A percentile compares a stretch with the other conserved stretches of the same genome.
Evolutionary conservation across 192 early-diverging fungal genomes (phyloP).

Genomic region (Paraglomus brasilianum): DNA sequence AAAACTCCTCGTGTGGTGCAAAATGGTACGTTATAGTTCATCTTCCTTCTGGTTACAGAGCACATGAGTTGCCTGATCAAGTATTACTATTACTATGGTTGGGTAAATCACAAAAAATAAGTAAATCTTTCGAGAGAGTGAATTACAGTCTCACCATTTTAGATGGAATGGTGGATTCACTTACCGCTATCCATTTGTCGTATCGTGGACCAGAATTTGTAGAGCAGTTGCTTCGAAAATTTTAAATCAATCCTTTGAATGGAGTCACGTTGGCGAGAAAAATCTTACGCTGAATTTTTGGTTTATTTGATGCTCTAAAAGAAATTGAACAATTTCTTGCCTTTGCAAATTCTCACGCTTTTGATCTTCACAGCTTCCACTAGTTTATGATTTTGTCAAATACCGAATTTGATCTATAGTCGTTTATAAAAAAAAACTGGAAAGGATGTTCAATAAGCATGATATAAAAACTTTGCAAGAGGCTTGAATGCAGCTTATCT

Average conservation of each 20-base stretch:
- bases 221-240: neutral
- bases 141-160: no score
- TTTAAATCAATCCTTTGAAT: neutral
- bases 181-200: no score
- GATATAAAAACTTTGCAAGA: no score
- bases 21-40: neutral
- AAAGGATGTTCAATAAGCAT: no score
- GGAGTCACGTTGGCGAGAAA: neutral
- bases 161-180: neutral
- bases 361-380: neutral
- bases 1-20: neutral
- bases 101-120: neutral
- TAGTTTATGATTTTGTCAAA: conserved; percentile 15
- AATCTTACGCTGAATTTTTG: neutral
- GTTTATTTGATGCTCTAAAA: neutral
- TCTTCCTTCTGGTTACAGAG: neutral
- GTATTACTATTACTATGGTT: conserved; percentile 8
- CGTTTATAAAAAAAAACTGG: neutral
- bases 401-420: neutral
- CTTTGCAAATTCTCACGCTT: neutral
- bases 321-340: neutral
- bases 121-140: no score
- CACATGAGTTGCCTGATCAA: conserved; percentile 7
- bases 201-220: neutral
- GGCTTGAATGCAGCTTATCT: no score